These are phyloP conservation scores for Cercospora janseana DNA, from an alignment of 2,329 filamentous ascomycete genomes.

Conservation along the genomic window DNA sequence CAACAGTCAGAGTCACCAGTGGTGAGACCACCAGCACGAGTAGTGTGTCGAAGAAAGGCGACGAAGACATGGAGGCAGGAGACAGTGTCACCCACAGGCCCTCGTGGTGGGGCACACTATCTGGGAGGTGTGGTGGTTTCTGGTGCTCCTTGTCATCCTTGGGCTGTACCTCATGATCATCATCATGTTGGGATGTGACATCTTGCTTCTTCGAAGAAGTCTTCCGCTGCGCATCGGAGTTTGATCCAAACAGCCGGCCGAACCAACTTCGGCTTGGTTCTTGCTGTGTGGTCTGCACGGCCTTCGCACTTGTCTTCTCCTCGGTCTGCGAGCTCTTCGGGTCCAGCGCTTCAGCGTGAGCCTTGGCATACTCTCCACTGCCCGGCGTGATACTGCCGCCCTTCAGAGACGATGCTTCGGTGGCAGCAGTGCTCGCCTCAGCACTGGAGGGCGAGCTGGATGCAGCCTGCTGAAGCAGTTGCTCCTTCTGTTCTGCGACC, in stretches of 20 bases:
- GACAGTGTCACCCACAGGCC: slow-evolving; percentile 97
- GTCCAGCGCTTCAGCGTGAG: slow-evolving; percentile 35
- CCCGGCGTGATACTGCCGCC: slow-evolving; percentile 69
- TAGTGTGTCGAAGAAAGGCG: slow-evolving; percentile 92
- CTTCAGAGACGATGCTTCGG: slow-evolving; percentile 39
- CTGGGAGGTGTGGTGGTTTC: slow-evolving; percentile 12
- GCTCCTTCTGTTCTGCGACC: slow-evolving; percentile 47
- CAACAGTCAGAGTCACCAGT: slow-evolving; percentile 84
- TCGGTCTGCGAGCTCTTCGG: slow-evolving; percentile 18
- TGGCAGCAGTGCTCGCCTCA: slow-evolving; percentile 28
- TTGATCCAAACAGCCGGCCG: slow-evolving; percentile 28
- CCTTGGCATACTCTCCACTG: slow-evolving; percentile 65
- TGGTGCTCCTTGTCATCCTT: slow-evolving; percentile 7
- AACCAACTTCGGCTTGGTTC: slow-evolving; percentile 31
- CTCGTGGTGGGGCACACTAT: slow-evolving; percentile 52
- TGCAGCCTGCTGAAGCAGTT: slow-evolving; percentile 25
- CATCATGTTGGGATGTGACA: not conserved
- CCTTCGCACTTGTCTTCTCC: slow-evolving; percentile 18
- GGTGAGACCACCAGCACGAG: slow-evolving; percentile 96
- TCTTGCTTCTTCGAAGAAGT: no score
- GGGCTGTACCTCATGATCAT: slow-evolving; percentile 16
- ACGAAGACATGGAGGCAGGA: slow-evolving; percentile 80
- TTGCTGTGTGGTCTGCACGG: slow-evolving; percentile 22
- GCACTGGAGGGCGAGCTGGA: slow-evolving; percentile 25
- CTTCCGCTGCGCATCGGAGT: no score